phyloP scores from a whole-genome alignment of 2,329 filamentous ascomycete genomes.

The Fusarium domesticum region DNA sequence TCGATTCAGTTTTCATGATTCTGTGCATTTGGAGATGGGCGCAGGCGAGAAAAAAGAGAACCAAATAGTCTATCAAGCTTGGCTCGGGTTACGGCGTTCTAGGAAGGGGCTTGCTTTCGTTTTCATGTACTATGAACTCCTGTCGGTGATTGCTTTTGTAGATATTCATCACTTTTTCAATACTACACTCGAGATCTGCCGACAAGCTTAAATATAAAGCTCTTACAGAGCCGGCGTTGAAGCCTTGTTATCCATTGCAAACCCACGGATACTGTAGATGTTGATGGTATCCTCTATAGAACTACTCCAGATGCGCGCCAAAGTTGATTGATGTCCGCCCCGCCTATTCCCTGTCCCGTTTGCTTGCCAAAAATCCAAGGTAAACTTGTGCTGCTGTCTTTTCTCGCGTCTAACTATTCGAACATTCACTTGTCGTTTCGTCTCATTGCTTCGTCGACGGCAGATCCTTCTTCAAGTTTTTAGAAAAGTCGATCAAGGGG shows the following conservation, averaged over 20 bases:
- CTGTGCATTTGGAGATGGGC: neutral
- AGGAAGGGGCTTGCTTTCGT: slow-evolving; percentile 17
- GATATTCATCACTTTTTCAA: slow-evolving; percentile 20
- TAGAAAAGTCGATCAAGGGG: slow-evolving; percentile 54
- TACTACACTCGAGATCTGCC: slow-evolving; percentile 9
- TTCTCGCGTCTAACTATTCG: slow-evolving; percentile 14
- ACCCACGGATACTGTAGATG: slow-evolving; percentile 23
- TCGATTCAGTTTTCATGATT: slow-evolving; percentile 3
- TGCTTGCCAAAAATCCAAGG: slow-evolving; percentile 19
- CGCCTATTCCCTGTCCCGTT: slow-evolving; percentile 16
- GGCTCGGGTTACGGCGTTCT: slow-evolving; percentile 29
- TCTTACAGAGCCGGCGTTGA: slow-evolving; percentile 25
- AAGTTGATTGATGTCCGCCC: slow-evolving; percentile 26
- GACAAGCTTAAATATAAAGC: slow-evolving; percentile 7
- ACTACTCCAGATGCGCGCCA: slow-evolving; percentile 26
- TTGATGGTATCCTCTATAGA: slow-evolving; percentile 27
- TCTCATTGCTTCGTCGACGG: slow-evolving; percentile 34
- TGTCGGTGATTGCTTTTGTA: slow-evolving; percentile 16
- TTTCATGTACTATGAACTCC: slow-evolving; percentile 18
- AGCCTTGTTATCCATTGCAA: slow-evolving; percentile 28
- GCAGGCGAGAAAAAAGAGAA: slow-evolving; percentile 7
- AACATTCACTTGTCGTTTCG: slow-evolving; percentile 11
- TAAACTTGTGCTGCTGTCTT: slow-evolving; percentile 11
- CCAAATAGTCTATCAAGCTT: slow-evolving; percentile 4
- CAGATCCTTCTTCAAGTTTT: slow-evolving; percentile 51